Evolutionary conservation across 176 grass and related monocot species (phyloP).

Genomic region (Hordeum marinum): DNA sequence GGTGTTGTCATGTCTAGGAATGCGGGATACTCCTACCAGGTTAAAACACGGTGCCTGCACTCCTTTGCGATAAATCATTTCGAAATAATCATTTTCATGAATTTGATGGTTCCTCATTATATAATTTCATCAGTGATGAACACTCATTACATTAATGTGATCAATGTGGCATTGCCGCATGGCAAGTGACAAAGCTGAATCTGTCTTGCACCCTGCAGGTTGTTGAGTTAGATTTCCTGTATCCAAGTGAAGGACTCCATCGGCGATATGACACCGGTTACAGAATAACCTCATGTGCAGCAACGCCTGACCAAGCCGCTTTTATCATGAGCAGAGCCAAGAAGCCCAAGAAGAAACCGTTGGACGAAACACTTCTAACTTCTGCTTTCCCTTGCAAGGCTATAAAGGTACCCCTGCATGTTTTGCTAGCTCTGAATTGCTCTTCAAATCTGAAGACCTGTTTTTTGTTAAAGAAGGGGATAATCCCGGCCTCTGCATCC

Average conservation of each 20-base stretch:
- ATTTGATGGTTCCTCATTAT: not conserved
- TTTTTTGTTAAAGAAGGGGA: too few species aligned
- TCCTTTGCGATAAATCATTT: not conserved
- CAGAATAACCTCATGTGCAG: constrained; percentile 71
- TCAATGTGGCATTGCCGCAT: not conserved
- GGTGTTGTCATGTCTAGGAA: constrained; percentile 79
- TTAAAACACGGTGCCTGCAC: not conserved
- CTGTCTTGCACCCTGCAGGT: constrained; percentile 36
- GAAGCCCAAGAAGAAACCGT: constrained; percentile 50
- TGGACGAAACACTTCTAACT: constrained; percentile 74
- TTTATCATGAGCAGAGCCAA: constrained; percentile 71
- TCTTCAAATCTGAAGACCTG: too few species aligned
- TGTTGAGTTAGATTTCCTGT: constrained; percentile 82
- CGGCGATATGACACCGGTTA: constrained; percentile 51
- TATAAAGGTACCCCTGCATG: constrained; percentile 39
- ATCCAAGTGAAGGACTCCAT: constrained; percentile 79
- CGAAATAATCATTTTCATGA: not conserved
- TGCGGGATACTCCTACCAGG: constrained; percentile 62
- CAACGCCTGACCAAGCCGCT: constrained; percentile 69
- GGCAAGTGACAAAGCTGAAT: not conserved
- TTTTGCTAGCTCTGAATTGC: not conserved
- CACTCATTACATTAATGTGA: not conserved
- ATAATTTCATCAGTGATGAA: not conserved
- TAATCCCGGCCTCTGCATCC: too few species aligned
- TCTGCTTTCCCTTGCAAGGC: constrained; percentile 66